A percentile compares a stretch with the other conserved stretches of the same genome.
These are phyloP conservation scores for Myxozyma lipomycoides DNA, from an alignment of 805 yeast genomes.

Conservation along the genomic window DNA sequence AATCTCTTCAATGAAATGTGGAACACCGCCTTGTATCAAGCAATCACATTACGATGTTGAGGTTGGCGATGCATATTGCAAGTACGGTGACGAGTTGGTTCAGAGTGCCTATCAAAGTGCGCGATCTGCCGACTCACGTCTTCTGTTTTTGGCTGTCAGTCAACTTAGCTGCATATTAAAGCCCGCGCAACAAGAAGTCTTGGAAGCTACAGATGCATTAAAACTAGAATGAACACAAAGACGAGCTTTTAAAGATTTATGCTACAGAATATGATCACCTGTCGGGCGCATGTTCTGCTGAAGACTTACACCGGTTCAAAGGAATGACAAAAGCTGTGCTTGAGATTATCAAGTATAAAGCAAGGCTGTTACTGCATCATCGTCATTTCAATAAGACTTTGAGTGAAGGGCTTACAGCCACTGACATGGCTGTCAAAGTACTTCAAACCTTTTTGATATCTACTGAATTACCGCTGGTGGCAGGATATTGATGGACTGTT, in stretches of 20 bases:
- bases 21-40: conserved; percentile 12
- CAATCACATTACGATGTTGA: conserved; percentile 8
- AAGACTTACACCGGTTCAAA: conserved; percentile 1
- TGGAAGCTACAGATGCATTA: neutral
- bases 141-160: neutral
- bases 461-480: neutral
- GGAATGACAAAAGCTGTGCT: neutral
- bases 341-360: neutral
- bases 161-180: too few relatives aligned
- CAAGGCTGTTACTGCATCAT: neutral
- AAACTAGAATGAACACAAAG: too few relatives aligned
- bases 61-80: neutral
- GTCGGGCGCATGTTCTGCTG: neutral
- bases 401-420: conserved; percentile 2
- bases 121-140: neutral
- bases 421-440: conserved; percentile 12
- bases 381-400: neutral
- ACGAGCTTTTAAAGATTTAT: too few relatives aligned
- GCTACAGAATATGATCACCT: too few relatives aligned
- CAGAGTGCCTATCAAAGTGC: neutral
- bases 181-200: neutral
- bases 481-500: conserved; percentile 7
- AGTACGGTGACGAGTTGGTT: conserved; percentile 12
- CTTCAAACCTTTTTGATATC: conserved; percentile 4
- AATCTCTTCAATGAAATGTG: conserved; percentile 8